Base-by-base conservation (phyloP, 1,284 basidiomycete genomes). In the Ceratobasidium sp. region DNA sequence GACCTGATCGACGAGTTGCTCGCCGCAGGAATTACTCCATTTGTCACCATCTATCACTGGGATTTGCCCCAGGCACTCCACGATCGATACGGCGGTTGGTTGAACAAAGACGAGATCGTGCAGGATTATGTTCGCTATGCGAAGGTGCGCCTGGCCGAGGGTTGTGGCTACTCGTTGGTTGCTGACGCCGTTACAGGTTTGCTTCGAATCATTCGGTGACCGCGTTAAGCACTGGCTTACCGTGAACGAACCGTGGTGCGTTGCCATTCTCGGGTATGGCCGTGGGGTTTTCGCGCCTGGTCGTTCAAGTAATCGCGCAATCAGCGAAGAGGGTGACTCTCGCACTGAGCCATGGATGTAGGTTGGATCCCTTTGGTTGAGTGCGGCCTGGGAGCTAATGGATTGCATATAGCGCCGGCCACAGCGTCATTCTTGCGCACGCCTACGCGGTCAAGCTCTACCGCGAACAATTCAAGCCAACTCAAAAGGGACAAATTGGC, bases 41-140 rank as follows among this genome's bases (percentile, higher is more conserved):
- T 91, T 82, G 88, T 94, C 49, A 94, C 93, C 0, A 84, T 94
- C 55, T 93, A 93, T 84, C 93, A 94, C 83, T 94, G 93, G 93
- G 93, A 95, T 82, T 87, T 94, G 5, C 93, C 93, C 5, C 91
- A 92, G 83, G 89, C 85, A 1, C 87, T 94, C 33, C 89, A 93
- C 78, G 89, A 93, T 78, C 88, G 91, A 63, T 94, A 94, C 84
- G 90, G 90, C 28, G 93, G 93, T 2, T 94, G 92, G 91, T 85
- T 94, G 77, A 89, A 91, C 85, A 90, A 89, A 81, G 89, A 88
- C 55, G 88, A 91, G 80, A 89, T 93, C 78, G 86, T 91, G 10
- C 84, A 88, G 51, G 93, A 94, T 83, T 94, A 88, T 80, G 87
- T 87, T 39, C 86, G 89, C 81, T 95, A 92, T 82, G 90, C 93